Evolutionary conservation across 2,329 filamentous ascomycete genomes (phyloP), one percentile per base, ranked within the genome.

Genomic region (Nakataea oryzae): DNA sequence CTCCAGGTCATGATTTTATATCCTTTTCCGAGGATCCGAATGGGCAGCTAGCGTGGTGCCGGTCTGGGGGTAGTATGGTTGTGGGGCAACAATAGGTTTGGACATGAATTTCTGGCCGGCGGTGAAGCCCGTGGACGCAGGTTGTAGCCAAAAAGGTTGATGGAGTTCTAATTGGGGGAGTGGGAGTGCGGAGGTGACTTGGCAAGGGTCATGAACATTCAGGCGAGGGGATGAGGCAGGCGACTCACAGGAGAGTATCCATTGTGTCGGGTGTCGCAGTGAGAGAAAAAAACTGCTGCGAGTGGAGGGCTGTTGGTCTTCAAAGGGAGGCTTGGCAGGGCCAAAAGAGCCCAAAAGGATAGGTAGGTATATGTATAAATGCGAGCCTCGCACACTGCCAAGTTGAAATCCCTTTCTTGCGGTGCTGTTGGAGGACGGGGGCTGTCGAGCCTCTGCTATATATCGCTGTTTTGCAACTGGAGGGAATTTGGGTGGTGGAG

Each of bases 171-270:
- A 27, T 56, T 56, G 54, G 54, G 24, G 54, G 17, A 56, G 28
- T 6, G 26, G 26, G 28, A 56, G 26, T 56, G 26, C 28, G 54
- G 26, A 56, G 54, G 28, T 50, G 41, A 50, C 41, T 50, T 50
- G 41, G 41, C 41, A 50, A 11, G 41, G 54, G 12, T 17, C 54
- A 29, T 13, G 26, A 27, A 50, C 2, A 50, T n/a, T 50, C 41
- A n/a, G 41, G 9, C 41, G 41, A 50, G 41, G 41, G 7, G 41
- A 47, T 8, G 41, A 47, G 21, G 41, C 41, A 24, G 41, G 41
- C 24, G 5, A 64, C 63, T 58, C 57, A 64, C 63, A 64, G 60
- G 41, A 64, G 63, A 28, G 63, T 64, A 28, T 64, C 63, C 63
- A 64, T 61, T 29, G 30, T 30, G 50, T 50, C 41, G 41, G 41